Conservation (phyloP, 2,329 filamentous ascomycete genomes). For the Nigrospora sphaerica region DNA sequence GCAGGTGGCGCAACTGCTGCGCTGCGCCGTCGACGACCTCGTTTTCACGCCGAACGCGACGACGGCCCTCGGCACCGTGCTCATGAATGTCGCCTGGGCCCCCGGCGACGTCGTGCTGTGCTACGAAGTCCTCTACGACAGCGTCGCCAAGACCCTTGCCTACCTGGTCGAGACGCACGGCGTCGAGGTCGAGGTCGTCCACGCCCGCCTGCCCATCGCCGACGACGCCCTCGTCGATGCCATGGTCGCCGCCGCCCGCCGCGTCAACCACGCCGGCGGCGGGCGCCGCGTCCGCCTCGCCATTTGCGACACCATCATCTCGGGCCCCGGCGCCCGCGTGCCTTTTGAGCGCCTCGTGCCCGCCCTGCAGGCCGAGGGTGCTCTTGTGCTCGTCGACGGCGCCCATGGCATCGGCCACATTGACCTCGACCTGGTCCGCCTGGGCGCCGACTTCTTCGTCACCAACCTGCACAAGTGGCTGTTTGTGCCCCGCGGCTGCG, state of each 20-base stretch:
- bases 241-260: slow-evolving; percentile 41
- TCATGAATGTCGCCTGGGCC: slow-evolving; percentile 50
- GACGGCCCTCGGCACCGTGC: slow-evolving; percentile 54
- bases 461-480: slow-evolving; percentile 66
- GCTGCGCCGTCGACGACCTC: slow-evolving; percentile 13
- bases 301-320: slow-evolving; percentile 59
- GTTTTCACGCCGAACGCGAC: slow-evolving; percentile 63
- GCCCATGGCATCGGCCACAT: slow-evolving; percentile 62
- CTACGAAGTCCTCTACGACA: slow-evolving; percentile 57
- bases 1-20: slow-evolving; percentile 9
- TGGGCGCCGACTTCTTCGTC: slow-evolving; percentile 61
- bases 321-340: slow-evolving; percentile 54
- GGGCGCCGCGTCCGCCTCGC: slow-evolving; percentile 47
- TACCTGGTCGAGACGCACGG: slow-evolving; percentile 42
- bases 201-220: slow-evolving; percentile 42
- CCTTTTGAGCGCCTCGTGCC: slow-evolving; percentile 54
- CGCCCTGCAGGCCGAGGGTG: slow-evolving; percentile 45
- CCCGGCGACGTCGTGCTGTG: slow-evolving; percentile 54
- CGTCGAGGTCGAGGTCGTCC: slow-evolving; percentile 32
- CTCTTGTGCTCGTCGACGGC: slow-evolving; percentile 56
- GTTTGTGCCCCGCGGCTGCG: slow-evolving; percentile 56
- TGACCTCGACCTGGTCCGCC: slow-evolving; percentile 43
- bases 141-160: slow-evolving; percentile 49
- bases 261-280: slow-evolving; percentile 12
- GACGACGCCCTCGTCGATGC: slow-evolving; percentile 45